Percentiles rank a stretch among this genome's conserved stretches.
phyloP scores from a whole-genome alignment of 1,284 basidiomycete genomes.

The Pulchroboletus neoregius region DNA sequence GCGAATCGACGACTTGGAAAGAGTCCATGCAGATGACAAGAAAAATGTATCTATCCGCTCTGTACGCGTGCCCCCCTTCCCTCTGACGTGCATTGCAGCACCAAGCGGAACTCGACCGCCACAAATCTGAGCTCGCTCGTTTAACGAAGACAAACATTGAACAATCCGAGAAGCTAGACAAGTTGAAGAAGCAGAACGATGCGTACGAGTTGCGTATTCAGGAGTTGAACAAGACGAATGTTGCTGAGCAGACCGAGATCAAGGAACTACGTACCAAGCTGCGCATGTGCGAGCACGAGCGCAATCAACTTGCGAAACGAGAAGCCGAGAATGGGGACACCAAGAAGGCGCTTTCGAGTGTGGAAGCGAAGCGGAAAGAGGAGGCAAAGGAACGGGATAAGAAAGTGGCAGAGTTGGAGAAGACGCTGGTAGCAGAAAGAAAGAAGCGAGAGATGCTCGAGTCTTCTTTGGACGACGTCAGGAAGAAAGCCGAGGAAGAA shows the following conservation, averaged over 20 bases:
- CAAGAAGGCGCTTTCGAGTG: slow-evolving; percentile 47
- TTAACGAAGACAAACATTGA: slow-evolving; percentile 48
- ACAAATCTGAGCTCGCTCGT: slow-evolving; percentile 52
- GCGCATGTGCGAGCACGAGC: slow-evolving; percentile 57
- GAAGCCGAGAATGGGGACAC: slow-evolving; percentile 49
- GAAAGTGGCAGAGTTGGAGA: slow-evolving; percentile 55
- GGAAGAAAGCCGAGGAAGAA: slow-evolving; percentile 43
- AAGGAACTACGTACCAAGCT: slow-evolving; percentile 60
- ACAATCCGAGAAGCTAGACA: slow-evolving; percentile 53
- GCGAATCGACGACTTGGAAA: slow-evolving; percentile 66
- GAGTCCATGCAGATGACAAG: slow-evolving; percentile 62
- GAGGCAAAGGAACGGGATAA: slow-evolving; percentile 54
- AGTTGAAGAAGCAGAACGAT: slow-evolving; percentile 59
- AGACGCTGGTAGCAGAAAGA: slow-evolving; percentile 44
- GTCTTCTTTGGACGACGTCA: slow-evolving; percentile 41
- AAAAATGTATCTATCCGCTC: slow-evolving; percentile 44
- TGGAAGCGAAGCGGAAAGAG: slow-evolving; percentile 49
- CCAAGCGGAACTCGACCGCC: slow-evolving; percentile 52
- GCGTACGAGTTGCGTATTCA: slow-evolving; percentile 50
- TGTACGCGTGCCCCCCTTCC: neutral
- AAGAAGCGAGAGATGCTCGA: slow-evolving; percentile 48
- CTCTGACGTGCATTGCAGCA: slow-evolving; percentile 41
- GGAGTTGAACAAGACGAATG: slow-evolving; percentile 52
- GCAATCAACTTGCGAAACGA: slow-evolving; percentile 46
- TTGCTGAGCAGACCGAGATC: slow-evolving; percentile 53